phyloP scores from a whole-genome alignment of 2,329 filamentous ascomycete genomes.

The Pyrenophora graminea region DNA sequence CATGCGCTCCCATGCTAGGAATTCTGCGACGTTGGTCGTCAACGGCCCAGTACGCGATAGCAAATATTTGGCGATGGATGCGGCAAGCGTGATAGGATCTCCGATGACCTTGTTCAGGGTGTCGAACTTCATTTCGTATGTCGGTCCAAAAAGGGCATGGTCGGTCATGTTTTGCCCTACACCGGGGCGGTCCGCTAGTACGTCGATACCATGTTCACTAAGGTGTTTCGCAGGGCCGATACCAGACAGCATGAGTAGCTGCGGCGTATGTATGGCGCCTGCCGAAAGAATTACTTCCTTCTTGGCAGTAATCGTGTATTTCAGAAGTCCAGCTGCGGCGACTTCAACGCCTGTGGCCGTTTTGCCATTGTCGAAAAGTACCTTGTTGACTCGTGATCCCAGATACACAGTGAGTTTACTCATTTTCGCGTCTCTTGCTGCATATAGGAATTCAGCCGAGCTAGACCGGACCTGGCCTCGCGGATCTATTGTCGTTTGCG shows the following conservation, averaged over 20 bases:
- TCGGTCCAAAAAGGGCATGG: conserved; percentile 27
- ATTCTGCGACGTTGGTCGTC: conserved; percentile 26
- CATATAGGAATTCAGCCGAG: background rate
- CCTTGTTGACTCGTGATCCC: conserved; percentile 39
- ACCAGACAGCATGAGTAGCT: conserved; percentile 47
- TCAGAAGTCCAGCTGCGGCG: background rate
- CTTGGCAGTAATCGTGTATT: conserved; percentile 30
- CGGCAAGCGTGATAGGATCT: conserved; percentile 18
- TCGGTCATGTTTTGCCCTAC: conserved; percentile 36
- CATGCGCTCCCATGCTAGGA: conserved; percentile 33
- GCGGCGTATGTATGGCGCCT: conserved; percentile 51
- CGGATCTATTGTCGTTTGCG: background rate
- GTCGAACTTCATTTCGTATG: conserved; percentile 23
- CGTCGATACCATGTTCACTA: conserved; percentile 19
- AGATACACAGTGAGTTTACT: conserved; percentile 33
- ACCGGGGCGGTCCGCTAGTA: conserved; percentile 26
- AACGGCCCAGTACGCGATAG: conserved; percentile 19
- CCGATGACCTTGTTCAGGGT: conserved; percentile 25
- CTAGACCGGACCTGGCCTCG: background rate
- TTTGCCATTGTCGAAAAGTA: conserved; percentile 40
- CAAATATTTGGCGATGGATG: conserved; percentile 12
- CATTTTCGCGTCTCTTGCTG: background rate
- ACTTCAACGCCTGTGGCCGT: conserved; percentile 29
- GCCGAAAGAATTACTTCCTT: conserved; percentile 53
- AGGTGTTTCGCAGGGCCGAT: conserved; percentile 36